These are phyloP conservation scores for Dioszegia crocea DNA, from an alignment of 768 basidiomycete genomes.

Conservation along the genomic window DNA sequence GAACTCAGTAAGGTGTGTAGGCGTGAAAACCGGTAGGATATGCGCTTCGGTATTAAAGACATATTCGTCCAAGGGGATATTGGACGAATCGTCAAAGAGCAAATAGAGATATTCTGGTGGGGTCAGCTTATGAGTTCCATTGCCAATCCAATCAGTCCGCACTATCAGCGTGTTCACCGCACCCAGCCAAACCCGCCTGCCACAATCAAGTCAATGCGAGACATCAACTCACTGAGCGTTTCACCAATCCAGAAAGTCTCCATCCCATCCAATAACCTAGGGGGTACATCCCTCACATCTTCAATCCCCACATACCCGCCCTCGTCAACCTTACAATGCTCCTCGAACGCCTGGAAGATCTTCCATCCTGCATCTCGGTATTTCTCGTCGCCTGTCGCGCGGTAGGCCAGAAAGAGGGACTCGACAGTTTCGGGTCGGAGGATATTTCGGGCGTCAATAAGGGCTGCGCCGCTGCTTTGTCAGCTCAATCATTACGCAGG, in stretches of 20 bases:
- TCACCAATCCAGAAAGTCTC: slow-evolving; percentile 85
- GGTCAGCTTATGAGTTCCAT: not conserved
- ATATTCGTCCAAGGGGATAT: slow-evolving; percentile 69
- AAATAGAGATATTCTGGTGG: slow-evolving; percentile 71
- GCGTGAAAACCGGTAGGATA: slow-evolving; percentile 66
- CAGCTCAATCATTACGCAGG: not conserved
- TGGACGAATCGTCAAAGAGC: slow-evolving; percentile 68
- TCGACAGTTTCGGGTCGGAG: slow-evolving; percentile 93
- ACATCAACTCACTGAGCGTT: slow-evolving; percentile 33
- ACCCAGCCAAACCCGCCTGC: too few relatives aligned
- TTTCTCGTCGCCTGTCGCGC: slow-evolving; percentile 75
- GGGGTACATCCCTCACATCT: slow-evolving; percentile 76
- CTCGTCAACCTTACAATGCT: slow-evolving; percentile 67
- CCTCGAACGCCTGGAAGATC: slow-evolving; percentile 84
- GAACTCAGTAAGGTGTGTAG: slow-evolving; percentile 52
- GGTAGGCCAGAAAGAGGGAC: slow-evolving; percentile 82
- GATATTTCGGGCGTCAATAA: slow-evolving; percentile 86
- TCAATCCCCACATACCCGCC: slow-evolving; percentile 72
- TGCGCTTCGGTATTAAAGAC: slow-evolving; percentile 93
- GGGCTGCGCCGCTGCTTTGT: slow-evolving; percentile 19
- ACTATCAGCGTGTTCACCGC: too few relatives aligned
- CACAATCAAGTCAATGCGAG: too few relatives aligned
- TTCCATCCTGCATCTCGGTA: slow-evolving; percentile 83
- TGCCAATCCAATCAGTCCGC: too few relatives aligned
- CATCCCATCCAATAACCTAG: slow-evolving; percentile 77